A percentile compares a stretch with the other conserved stretches of the same genome.
Conservation (phyloP, 495 filamentous ascomycete genomes). For the Cryomyces minteri region DNA sequence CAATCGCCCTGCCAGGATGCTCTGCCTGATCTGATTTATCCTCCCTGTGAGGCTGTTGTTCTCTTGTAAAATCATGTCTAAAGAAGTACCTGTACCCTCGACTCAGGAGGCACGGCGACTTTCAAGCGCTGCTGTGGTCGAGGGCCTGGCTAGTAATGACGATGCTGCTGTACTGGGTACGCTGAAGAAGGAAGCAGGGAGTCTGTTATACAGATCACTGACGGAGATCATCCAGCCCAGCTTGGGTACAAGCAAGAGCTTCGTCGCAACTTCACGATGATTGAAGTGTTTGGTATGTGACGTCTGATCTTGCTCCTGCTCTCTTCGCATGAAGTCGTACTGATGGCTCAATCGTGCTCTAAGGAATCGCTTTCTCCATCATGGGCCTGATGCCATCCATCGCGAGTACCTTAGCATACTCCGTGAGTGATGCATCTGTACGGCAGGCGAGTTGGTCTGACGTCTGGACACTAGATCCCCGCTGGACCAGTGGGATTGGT, state of each 20-base stretch:
- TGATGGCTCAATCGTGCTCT: background rate
- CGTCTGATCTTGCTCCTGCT: background rate
- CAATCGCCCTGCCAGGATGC: no score
- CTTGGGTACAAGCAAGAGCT: slow-evolving; percentile 58
- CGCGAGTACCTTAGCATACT: slow-evolving; percentile 41
- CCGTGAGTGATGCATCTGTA: slow-evolving; percentile 24
- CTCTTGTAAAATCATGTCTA: no score
- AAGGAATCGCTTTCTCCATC: slow-evolving; percentile 48
- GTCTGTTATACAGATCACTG: no score
- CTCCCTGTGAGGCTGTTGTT: no score
- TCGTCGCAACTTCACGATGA: slow-evolving; percentile 42
- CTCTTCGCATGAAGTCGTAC: no score
- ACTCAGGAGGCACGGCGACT: background rate
- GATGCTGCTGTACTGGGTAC: slow-evolving; percentile 8
- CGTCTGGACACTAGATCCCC: slow-evolving; percentile 6
- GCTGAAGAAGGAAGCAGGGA: background rate
- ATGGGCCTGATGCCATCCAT: slow-evolving; percentile 59
- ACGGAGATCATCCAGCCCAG: slow-evolving; percentile 18
- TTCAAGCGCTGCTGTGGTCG: background rate
- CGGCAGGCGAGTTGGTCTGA: no score
- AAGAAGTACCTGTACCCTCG: no score
- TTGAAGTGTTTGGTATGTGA: slow-evolving; percentile 39
- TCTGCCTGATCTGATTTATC: no score
- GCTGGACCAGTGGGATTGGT: slow-evolving; percentile 53
- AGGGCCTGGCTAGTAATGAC: slow-evolving; percentile 7